phyloP scores from a whole-genome alignment of 495 filamentous ascomycete species.

The Astrothelium macrocarpum region DNA sequence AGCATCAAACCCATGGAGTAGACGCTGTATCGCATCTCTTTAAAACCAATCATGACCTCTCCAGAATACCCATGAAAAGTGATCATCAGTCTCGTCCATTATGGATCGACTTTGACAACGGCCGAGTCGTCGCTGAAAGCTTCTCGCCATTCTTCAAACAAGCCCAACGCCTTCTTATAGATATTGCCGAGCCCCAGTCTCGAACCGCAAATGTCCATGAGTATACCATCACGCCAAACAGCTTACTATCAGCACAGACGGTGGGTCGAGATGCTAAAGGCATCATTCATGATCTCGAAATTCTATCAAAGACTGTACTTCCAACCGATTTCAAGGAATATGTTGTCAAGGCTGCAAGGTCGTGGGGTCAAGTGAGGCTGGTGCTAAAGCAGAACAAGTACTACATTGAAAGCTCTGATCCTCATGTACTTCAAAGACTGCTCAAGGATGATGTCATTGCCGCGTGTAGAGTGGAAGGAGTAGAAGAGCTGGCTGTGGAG shows the following conservation, averaged over 20 bases:
- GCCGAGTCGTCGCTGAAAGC: conserved; percentile 87
- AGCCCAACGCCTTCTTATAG: conserved; percentile 90
- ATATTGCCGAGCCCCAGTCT: conserved; percentile 86
- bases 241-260: conserved; percentile 88
- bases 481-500: conserved; percentile 63
- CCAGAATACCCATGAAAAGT: conserved; percentile 67
- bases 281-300: conserved; percentile 79
- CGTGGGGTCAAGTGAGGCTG: conserved; percentile 90
- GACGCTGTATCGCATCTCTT: conserved; percentile 41
- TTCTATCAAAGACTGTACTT: conserved; percentile 76
- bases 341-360: conserved; percentile 74
- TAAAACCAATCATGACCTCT: conserved; percentile 63
- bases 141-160: conserved; percentile 77
- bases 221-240: conserved; percentile 83
- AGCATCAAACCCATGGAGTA: conserved; percentile 1
- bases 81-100: conserved; percentile 83
- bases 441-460: conserved; percentile 65
- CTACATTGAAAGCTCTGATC: conserved; percentile 85
- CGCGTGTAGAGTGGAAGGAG: conserved; percentile 50
- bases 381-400: conserved; percentile 90
- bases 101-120: conserved; percentile 80
- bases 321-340: conserved; percentile 69
- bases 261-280: conserved; percentile 73
- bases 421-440: conserved; percentile 71
- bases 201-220: conserved; percentile 84